Conservation (phyloP, 345 rosid species). For the Populus pruinosa region DNA sequence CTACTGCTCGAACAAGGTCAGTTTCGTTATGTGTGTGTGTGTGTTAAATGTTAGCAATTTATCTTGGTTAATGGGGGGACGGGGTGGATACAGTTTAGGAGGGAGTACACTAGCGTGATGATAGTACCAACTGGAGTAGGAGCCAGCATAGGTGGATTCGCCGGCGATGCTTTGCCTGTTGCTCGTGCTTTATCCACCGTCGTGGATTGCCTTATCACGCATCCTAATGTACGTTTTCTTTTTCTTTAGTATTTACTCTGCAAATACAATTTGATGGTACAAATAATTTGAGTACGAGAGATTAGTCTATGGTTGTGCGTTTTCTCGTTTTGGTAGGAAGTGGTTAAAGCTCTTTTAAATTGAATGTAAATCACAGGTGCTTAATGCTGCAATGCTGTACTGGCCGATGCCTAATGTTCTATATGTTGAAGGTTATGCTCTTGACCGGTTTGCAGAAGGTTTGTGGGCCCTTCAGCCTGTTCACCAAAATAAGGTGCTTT, state of each 20-base stretch:
- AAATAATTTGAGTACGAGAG: no score
- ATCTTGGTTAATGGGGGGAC: not conserved
- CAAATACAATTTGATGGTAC: no score
- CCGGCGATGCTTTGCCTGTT: conserved; percentile 62
- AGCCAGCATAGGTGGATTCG: conserved; percentile 57
- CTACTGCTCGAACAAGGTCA: conserved; percentile 29
- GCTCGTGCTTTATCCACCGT: conserved; percentile 55
- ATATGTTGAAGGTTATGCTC: conserved; percentile 66
- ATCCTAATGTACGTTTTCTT: conserved; percentile 42
- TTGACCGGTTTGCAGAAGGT: conserved; percentile 56
- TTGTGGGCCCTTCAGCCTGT: conserved; percentile 57
- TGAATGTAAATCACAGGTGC: conserved; percentile 35
- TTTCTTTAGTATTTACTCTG: not conserved
- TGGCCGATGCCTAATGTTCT: conserved; percentile 62
- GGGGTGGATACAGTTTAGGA: conserved; percentile 33
- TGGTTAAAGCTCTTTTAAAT: no score
- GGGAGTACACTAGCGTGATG: conserved; percentile 61
- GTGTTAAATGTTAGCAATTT: not conserved
- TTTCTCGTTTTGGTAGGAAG: no score
- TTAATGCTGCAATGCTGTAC: conserved; percentile 62
- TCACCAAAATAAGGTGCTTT: conserved; percentile 52
- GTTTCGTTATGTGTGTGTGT: not conserved
- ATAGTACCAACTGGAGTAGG: conserved; percentile 64
- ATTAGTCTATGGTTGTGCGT: no score
- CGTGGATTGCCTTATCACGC: conserved; percentile 63